A percentile compares a stretch with the other conserved stretches of the same genome.
phyloP scores from a whole-genome alignment of 2,329 filamentous ascomycete genomes.

The Paraconiothyrium brasiliense region DNA sequence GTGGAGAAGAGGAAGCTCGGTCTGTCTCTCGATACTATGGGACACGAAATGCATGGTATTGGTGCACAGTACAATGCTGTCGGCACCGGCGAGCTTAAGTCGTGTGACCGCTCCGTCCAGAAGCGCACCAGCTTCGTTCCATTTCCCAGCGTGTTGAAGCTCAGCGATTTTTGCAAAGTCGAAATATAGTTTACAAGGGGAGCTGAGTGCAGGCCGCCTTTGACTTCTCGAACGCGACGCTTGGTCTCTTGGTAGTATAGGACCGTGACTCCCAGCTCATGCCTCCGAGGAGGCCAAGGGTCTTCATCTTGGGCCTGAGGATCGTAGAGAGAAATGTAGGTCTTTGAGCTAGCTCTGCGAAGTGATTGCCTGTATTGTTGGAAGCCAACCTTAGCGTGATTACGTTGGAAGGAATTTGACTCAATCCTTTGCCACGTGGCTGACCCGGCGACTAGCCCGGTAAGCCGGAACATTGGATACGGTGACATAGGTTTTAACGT shows the following conservation, averaged over 20 bases:
- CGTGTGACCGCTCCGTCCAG: neutral
- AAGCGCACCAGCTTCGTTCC: conserved; percentile 3
- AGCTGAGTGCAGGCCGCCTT: conserved; percentile 2
- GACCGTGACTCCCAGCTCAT: conserved; percentile 14
- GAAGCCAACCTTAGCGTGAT: no score
- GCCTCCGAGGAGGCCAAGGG: conserved; percentile 8
- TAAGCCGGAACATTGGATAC: no score
- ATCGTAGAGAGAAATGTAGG: neutral
- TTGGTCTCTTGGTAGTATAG: conserved; percentile 13
- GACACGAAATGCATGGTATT: no score
- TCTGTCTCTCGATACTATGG: no score
- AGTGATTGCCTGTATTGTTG: no score
- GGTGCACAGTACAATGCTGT: no score
- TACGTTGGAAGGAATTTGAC: no score
- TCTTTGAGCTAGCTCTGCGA: neutral
- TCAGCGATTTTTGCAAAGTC: conserved; percentile 10
- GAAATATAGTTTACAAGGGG: neutral
- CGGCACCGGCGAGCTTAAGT: no score
- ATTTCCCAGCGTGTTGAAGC: conserved; percentile 7
- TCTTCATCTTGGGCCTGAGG: neutral
- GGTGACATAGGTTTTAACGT: no score
- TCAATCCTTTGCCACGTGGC: no score
- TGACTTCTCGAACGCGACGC: neutral
- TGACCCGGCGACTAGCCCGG: no score
- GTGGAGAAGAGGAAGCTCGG: conserved; percentile 3